Evolutionary conservation across 345 rosid genomes (phyloP).

Genomic region (Eucalyptus virginea): DNA sequence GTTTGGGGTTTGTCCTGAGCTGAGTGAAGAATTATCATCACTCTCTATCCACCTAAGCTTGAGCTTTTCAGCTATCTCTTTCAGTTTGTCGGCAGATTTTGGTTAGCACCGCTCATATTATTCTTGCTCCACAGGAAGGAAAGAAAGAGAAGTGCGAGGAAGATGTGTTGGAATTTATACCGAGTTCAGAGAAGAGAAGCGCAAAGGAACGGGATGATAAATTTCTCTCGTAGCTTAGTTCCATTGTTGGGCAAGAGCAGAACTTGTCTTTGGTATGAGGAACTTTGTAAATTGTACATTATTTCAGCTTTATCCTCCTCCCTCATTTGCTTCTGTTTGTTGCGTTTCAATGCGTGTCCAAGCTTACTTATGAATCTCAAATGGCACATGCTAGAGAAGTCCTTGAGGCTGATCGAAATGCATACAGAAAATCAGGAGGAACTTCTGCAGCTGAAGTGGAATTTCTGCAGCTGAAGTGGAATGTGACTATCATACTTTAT

Average conservation of each 20-base stretch:
- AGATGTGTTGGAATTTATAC: constrained; percentile 58
- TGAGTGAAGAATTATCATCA: background rate
- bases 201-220: constrained; percentile 48
- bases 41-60: background rate
- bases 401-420: background rate
- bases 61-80: background rate
- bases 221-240: background rate
- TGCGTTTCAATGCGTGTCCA: background rate
- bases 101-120: background rate
- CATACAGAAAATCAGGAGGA: background rate
- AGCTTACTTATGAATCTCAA: background rate
- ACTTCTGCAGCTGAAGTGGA: background rate
- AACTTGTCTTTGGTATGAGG: background rate
- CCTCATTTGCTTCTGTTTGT: background rate
- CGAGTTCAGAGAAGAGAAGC: constrained; percentile 84
- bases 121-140: constrained; percentile 39
- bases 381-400: background rate
- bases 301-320: background rate
- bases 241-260: background rate
- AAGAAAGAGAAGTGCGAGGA: constrained; percentile 56
- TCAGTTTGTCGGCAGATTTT: background rate
- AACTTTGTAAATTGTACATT: background rate
- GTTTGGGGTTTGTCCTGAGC: background rate
- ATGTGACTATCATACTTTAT: background rate
- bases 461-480: background rate